Evolutionary conservation across 2,329 filamentous ascomycete species (phyloP).

Genomic region (Bimuria novae-zelandiae): DNA sequence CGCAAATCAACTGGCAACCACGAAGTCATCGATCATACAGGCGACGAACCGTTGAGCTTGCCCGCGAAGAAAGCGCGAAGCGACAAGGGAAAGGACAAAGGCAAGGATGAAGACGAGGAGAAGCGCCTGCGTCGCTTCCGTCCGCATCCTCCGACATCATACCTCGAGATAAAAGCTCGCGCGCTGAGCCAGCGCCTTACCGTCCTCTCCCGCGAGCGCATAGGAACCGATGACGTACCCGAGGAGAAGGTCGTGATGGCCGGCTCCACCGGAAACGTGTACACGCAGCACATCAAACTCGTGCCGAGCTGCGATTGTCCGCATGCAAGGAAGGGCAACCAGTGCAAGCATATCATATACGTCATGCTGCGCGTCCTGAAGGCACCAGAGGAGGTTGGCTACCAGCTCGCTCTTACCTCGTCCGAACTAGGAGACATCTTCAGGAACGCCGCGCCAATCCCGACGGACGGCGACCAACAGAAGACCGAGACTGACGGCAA

Average conservation of each 20-base stretch:
- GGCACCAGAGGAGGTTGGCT: slow-evolving; percentile 59
- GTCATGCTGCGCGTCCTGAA: slow-evolving; percentile 63
- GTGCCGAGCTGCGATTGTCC: slow-evolving; percentile 61
- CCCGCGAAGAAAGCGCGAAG: slow-evolving; percentile 25
- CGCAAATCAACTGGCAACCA: neutral
- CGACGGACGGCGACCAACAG: slow-evolving; percentile 43
- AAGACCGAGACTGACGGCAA: slow-evolving; percentile 50
- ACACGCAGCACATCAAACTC: slow-evolving; percentile 59
- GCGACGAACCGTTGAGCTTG: slow-evolving; percentile 16
- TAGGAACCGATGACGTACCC: slow-evolving; percentile 50
- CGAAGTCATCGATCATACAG: slow-evolving; percentile 1
- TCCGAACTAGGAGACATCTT: slow-evolving; percentile 63
- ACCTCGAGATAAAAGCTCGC: slow-evolving; percentile 53
- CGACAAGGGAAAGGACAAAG: slow-evolving; percentile 19
- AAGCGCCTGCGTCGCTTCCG: slow-evolving; percentile 40
- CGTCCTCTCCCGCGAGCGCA: slow-evolving; percentile 57
- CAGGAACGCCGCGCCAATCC: slow-evolving; percentile 56
- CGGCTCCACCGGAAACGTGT: slow-evolving; percentile 66
- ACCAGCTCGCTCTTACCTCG: slow-evolving; percentile 64
- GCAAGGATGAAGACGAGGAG: slow-evolving; percentile 27
- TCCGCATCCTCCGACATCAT: slow-evolving; percentile 51
- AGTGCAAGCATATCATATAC: slow-evolving; percentile 69
- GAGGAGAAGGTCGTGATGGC: slow-evolving; percentile 62
- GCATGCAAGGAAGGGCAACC: slow-evolving; percentile 58
- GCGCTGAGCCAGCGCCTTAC: slow-evolving; percentile 61